phyloP scores from a whole-genome alignment of 768 basidiomycete genomes.

The Asterophora lycoperdoides region DNA sequence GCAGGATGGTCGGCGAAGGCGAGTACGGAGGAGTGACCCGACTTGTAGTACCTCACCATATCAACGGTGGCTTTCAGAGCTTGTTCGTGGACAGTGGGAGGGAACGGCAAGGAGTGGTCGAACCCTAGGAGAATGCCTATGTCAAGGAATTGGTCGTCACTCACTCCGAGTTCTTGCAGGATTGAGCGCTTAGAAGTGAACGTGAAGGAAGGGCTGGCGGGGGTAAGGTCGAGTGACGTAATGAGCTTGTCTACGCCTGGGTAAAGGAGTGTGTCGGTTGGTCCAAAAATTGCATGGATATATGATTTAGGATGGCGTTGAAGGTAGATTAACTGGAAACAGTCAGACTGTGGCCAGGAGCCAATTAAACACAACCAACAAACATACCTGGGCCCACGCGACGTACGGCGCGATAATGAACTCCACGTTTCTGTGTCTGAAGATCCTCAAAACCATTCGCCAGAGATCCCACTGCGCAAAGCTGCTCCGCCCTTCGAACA shows the following conservation, averaged over 20 bases:
- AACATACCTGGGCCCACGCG: constrained; percentile 88
- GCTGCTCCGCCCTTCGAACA: constrained; percentile 74
- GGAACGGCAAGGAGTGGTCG: constrained; percentile 74
- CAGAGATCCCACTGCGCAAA: constrained; percentile 89
- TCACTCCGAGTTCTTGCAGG: constrained; percentile 52
- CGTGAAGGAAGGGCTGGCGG: constrained; percentile 67
- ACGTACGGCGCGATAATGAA: constrained; percentile 95
- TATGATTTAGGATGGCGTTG: constrained; percentile 91
- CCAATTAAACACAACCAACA: background rate
- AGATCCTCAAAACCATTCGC: constrained; percentile 87
- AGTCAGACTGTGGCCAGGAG: background rate
- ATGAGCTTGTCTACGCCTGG: constrained; percentile 87
- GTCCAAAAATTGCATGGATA: constrained; percentile 90
- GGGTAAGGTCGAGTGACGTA: constrained; percentile 75
- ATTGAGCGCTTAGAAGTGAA: constrained; percentile 79
- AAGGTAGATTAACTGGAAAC: constrained; percentile 81
- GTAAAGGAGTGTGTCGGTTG: constrained; percentile 87
- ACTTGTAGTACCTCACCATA: constrained; percentile 90
- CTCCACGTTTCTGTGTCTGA: constrained; percentile 92
- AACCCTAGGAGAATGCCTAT: constrained; percentile 89
- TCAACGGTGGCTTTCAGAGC: constrained; percentile 83
- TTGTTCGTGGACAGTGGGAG: constrained; percentile 76
- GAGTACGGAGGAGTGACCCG: constrained; percentile 75
- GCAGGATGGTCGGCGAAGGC: constrained; percentile 77
- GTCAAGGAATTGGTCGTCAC: constrained; percentile 92